Percentiles rank a stretch among this genome's conserved stretches.
These are phyloP conservation scores for Suillus paluster DNA, from an alignment of 768 basidiomycete genomes.

Conservation along the genomic window DNA sequence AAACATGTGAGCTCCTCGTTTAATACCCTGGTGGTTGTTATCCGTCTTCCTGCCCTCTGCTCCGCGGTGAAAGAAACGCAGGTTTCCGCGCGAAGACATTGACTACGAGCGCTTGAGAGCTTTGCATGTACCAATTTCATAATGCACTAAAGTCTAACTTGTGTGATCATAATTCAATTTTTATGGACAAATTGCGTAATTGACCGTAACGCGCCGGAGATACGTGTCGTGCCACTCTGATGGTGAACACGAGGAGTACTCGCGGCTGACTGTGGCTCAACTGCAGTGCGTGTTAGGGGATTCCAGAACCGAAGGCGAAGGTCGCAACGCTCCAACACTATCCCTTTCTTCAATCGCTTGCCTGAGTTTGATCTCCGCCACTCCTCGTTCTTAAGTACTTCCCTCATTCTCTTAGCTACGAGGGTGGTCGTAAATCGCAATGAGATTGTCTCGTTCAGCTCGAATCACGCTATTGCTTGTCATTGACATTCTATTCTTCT, in stretches of 20 bases:
- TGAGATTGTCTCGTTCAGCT: constrained; percentile 65
- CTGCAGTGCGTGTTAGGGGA: no score
- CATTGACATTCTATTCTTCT: constrained; percentile 88
- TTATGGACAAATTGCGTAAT: background rate
- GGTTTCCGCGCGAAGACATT: background rate
- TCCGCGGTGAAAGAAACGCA: background rate
- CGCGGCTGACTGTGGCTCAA: background rate
- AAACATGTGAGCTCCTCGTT: background rate
- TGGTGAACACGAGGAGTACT: background rate
- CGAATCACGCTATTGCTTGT: constrained; percentile 76
- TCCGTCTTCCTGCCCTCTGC: background rate
- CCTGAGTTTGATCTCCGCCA: background rate
- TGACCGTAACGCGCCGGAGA: background rate
- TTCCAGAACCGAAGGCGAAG: no score
- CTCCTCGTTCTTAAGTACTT: background rate
- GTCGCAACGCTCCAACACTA: no score
- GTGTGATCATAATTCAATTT: no score
- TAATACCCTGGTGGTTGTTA: no score
- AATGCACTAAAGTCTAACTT: no score
- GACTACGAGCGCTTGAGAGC: no score
- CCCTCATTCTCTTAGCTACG: background rate
- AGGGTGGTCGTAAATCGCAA: constrained; percentile 1
- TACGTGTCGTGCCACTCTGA: background rate
- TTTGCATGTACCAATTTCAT: no score
- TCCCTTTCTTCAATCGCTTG: no score